Base-by-base conservation (phyloP, 495 filamentous ascomycete genomes). In the Darksidea phi region DNA sequence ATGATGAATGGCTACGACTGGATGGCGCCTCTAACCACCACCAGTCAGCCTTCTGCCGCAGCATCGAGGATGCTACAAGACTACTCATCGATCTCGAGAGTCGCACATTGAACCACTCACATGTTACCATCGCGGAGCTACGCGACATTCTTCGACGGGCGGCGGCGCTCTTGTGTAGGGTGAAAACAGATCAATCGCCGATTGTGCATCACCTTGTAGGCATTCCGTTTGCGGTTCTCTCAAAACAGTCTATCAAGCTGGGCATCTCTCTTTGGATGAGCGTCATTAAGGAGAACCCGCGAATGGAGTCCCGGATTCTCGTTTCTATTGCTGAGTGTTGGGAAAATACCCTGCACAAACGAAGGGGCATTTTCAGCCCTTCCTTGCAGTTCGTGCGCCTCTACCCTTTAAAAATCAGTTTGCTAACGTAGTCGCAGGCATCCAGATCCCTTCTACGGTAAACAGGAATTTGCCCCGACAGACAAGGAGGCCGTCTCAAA, bases 231-330 rank as follows among this genome's bases (percentile, higher is more conserved):
- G 80, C 81, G 26, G 82, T 94, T 21, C 97, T 99, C 71, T 92
- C 88, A 4, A 96, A 95, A 73, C 90, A 95, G 70, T 89, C 90
- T 15, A 94, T 99, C 70, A 95, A 96, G 67, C 84, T 96, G 8
- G 95, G 95, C 17, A 86, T 97, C 28, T 96, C 92, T 17, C 80
- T 97, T 8, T 99, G 95, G 95, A 82, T 96, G 43, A 91, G 92
- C 25, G 87, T 97, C 6, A 97, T 97, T 65, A 92, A 97, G 70
- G 95, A 97, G 69, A 97, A 96, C 68, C 91, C 93, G 15, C 80
- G 79, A 47, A 84, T 95, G 75, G 89, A 96, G 70, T 78, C 92
- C 1, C 86, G 88, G 46, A 82, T 99, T 48, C 70, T 97, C 21
- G 82, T 82, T 45, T 89, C 95, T 68, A 86, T 97, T 59, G 86